phyloP scores from a whole-genome alignment of 306 rosid genomes.

The Carpinus viminea region DNA sequence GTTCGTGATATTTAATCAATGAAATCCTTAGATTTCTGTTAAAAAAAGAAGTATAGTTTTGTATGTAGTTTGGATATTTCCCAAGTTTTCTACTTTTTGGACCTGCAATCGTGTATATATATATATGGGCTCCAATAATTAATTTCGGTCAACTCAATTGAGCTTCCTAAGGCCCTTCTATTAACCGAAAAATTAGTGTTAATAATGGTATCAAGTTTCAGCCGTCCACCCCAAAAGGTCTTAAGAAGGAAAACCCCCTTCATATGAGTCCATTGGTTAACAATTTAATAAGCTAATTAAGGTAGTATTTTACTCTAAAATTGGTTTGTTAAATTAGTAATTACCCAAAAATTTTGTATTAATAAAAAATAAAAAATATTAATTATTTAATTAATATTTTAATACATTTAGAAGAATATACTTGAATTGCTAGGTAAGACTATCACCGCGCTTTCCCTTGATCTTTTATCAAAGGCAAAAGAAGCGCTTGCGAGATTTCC shows the following conservation, averaged over 20 bases:
- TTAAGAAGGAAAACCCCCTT: too few species aligned
- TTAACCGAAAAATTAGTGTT: background rate
- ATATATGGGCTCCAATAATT: background rate
- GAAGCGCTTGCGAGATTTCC: background rate
- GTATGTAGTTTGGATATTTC: background rate
- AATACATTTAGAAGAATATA: too few species aligned
- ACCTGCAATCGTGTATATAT: background rate
- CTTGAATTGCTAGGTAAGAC: background rate
- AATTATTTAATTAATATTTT: too few species aligned
- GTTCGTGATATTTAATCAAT: too few species aligned
- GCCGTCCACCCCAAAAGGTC: background rate
- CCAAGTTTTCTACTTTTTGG: background rate
- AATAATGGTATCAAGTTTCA: background rate
- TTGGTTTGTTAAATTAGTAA: too few species aligned
- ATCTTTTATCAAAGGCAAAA: background rate
- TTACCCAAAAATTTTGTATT: too few species aligned
- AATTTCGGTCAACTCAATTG: background rate
- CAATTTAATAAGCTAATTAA: too few species aligned
- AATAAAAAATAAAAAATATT: too few species aligned
- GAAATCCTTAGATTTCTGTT: too few species aligned
- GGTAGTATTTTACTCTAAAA: too few species aligned
- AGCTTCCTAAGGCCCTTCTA: background rate
- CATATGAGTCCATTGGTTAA: too few species aligned
- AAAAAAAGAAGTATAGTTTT: background rate
- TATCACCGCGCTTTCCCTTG: background rate